Evolutionary conservation across 2,329 filamentous ascomycete species (phyloP).

Genomic region (Colletotrichum lini): DNA sequence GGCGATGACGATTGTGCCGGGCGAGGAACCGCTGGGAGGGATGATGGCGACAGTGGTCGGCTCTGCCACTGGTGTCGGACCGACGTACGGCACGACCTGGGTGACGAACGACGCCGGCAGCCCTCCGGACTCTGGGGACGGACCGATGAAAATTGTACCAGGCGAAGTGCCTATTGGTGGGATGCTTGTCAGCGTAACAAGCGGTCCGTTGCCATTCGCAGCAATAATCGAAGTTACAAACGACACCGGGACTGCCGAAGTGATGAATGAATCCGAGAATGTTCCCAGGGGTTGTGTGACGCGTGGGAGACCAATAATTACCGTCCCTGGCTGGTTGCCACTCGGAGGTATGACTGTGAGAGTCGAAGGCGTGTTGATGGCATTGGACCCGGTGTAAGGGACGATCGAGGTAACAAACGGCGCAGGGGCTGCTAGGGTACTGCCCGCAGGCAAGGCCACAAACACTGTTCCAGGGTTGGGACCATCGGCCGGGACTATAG

Average conservation of each 20-base stretch:
- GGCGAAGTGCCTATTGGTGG: constrained; percentile 1
- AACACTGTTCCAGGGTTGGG: constrained; percentile 18
- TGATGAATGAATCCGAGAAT: constrained; percentile 13
- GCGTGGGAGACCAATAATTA: constrained; percentile 24
- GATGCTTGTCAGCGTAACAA: constrained; percentile 5
- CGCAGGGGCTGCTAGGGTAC: background rate
- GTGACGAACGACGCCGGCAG: background rate
- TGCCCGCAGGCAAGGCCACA: constrained; percentile 15
- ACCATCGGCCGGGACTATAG: constrained; percentile 9
- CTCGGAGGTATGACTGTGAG: constrained; percentile 32
- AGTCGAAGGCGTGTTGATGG: constrained; percentile 26
- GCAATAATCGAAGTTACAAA: constrained; percentile 2
- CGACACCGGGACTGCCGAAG: background rate
- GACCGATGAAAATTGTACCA: constrained; percentile 15
- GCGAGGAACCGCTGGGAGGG: background rate
- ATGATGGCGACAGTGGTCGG: constrained; percentile 1
- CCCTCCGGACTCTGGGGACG: background rate
- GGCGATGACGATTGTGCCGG: constrained; percentile 2
- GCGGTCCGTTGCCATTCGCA: background rate
- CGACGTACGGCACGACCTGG: background rate
- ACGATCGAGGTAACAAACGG: constrained; percentile 24
- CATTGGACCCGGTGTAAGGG: constrained; percentile 14
- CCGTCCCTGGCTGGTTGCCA: constrained; percentile 25
- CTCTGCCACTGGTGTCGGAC: background rate
- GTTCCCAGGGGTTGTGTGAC: background rate